Conservation (phyloP, 768 basidiomycete species). For the Gymnopilus junonius region DNA sequence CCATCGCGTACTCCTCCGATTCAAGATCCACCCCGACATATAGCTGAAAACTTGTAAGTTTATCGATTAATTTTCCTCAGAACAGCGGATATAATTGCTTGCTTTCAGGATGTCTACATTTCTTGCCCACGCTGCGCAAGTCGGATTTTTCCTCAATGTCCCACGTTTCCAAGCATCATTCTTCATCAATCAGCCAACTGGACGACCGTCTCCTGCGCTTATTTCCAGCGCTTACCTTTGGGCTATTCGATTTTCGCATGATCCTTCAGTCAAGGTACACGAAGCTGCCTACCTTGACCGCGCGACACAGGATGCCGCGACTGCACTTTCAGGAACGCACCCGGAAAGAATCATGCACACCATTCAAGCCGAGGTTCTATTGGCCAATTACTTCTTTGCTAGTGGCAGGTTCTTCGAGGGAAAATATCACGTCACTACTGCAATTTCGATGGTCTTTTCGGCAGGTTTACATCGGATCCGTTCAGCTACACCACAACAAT, state of each 20-base stretch:
- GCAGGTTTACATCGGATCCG: slow-evolving; percentile 43
- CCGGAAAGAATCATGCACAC: slow-evolving; percentile 48
- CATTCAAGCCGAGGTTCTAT: slow-evolving; percentile 58
- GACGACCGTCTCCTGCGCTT: slow-evolving; percentile 45
- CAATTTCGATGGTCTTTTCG: slow-evolving; percentile 38
- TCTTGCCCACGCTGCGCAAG: slow-evolving; percentile 49
- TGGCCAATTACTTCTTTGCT: slow-evolving; percentile 59
- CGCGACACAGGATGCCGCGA: slow-evolving; percentile 43
- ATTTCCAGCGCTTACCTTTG: slow-evolving; percentile 44
- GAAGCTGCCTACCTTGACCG: slow-evolving; percentile 45
- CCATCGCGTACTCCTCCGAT: slow-evolving; percentile 5
- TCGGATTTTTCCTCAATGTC: slow-evolving; percentile 62
- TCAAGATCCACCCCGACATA: slow-evolving; percentile 35
- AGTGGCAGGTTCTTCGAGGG: slow-evolving; percentile 52
- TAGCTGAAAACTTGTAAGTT: slow-evolving; percentile 37
- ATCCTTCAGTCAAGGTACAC: slow-evolving; percentile 28
- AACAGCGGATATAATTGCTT: slow-evolving; percentile 2
- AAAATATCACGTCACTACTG: slow-evolving; percentile 44
- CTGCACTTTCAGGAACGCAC: slow-evolving; percentile 41
- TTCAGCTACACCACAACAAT: slow-evolving; percentile 12
- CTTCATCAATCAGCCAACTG: slow-evolving; percentile 32
- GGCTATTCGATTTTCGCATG: slow-evolving; percentile 34
- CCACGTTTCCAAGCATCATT: slow-evolving; percentile 47
- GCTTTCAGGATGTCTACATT: slow-evolving; percentile 40
- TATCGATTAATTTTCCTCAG: not conserved